Evolutionary conservation across 2,329 filamentous ascomycete species (phyloP), one percentile per base, ranked within the genome.

Genomic region (Exophiala oligosperma): DNA sequence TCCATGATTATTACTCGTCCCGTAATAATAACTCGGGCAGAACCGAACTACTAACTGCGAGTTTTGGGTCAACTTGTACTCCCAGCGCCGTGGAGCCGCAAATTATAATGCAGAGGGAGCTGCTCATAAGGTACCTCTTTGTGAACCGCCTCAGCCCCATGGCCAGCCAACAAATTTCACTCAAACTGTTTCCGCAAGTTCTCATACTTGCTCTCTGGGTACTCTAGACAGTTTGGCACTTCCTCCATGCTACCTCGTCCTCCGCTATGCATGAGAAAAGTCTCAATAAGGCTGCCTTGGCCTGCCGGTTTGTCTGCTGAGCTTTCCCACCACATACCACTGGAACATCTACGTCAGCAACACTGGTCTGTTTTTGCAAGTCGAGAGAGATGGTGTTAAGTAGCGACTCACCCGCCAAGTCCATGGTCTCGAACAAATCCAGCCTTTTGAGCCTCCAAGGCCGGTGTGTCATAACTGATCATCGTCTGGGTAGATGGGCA

Each of bases 251-350:
- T n/a, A 11, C 40, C 17, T 43, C 40, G 40, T 43, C 40, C 40
- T 43, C 40, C 40, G 21, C 40, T 43, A 23, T 48, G 46, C 46
- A 32, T n/a, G 23, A 26, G 46, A 41, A 73, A 69, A 49, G 81
- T 86, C 4, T 72, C 76, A 55, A 92, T 91, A 69, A 96, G 70
- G 66, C 89, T 93, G 0, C 80, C 76, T 8, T 73, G 73, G 0
- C 84, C 85, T 2, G 74, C 70, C 26, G 53, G 26, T 69, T 86
- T 86, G 71, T 97, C 93, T 1, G 84, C 86, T 68, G 88, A 93
- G 67, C 85, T 90, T 77, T 97, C 92, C 90, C 90, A 95, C 91
- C 91, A 97, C 92, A 97, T 97, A 17, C 83, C 90, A 43, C 40
- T 43, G 12, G 5, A 9, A 21, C 9, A 11, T 21, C 17, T 17